Evolutionary conservation across 768 basidiomycete species (phyloP).

Genomic region (Boletus barrowsii): DNA sequence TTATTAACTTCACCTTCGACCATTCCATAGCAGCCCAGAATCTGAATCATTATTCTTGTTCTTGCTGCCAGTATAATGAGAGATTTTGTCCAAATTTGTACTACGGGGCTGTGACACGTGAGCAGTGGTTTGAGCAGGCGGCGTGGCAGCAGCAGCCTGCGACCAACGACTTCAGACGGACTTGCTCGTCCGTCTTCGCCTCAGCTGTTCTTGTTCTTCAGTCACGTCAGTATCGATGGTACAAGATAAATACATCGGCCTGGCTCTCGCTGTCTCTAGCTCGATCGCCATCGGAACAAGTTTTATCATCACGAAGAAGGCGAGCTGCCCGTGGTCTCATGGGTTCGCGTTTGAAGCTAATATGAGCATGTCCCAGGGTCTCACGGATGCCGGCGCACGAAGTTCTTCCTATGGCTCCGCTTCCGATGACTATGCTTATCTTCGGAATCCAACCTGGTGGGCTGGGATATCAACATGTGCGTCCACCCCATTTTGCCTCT

Average conservation of each 20-base stretch:
- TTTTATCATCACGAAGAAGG: conserved; percentile 99
- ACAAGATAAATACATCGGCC: conserved; percentile 95
- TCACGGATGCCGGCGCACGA: conserved; percentile 77
- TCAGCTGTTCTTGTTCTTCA: background rate
- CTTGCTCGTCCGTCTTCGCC: conserved; percentile 3
- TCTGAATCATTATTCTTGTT: too few species aligned
- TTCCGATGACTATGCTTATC: conserved; percentile 82
- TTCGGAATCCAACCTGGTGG: conserved; percentile 97
- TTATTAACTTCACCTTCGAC: too few species aligned
- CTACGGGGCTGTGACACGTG: conserved; percentile 14
- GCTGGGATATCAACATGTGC: conserved; percentile 87
- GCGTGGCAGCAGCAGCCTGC: background rate
- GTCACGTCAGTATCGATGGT: conserved; percentile 45
- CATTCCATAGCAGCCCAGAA: too few species aligned
- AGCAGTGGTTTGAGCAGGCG: background rate
- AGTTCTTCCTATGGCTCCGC: conserved; percentile 50
- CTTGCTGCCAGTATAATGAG: too few species aligned
- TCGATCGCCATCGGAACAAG: conserved; percentile 90
- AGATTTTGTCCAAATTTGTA: conserved; percentile 14
- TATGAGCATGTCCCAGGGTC: conserved; percentile 52
- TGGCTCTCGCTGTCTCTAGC: conserved; percentile 82
- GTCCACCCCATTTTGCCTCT: conserved; percentile 33
- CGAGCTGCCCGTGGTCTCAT: conserved; percentile 25
- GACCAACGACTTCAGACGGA: conserved; percentile 5
- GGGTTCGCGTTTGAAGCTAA: conserved; percentile 6